A percentile compares a stretch with the other conserved stretches of the same genome.
phyloP scores from a whole-genome alignment of 2,329 filamentous ascomycete genomes.

The Penicillium sp. region DNA sequence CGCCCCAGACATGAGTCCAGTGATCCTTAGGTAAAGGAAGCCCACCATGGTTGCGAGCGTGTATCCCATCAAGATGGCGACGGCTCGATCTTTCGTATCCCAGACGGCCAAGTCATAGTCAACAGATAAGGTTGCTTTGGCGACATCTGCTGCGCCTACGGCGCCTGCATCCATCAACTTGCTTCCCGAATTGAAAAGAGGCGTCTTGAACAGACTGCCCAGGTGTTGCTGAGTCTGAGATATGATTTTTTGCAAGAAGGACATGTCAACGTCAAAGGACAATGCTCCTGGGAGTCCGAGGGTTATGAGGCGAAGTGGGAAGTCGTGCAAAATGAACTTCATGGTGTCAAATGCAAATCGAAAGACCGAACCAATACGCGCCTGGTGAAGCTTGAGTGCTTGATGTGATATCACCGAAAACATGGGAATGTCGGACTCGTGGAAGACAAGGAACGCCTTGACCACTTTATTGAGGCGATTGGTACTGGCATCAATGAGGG shows the following conservation, averaged over 20 bases:
- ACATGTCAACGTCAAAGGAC: conserved; percentile 17
- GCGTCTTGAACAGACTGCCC: conserved; percentile 19
- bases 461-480: conserved; percentile 39
- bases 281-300: conserved; percentile 25
- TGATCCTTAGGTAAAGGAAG: conserved; percentile 73
- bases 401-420: conserved; percentile 76
- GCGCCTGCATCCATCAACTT: conserved; percentile 29
- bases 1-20: conserved; percentile 63
- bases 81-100: conserved; percentile 64
- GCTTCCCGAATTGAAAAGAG: conserved; percentile 22
- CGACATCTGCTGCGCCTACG: conserved; percentile 17
- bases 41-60: conserved; percentile 70
- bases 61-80: conserved; percentile 81
- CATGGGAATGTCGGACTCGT: conserved; percentile 65
- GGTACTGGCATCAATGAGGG: conserved; percentile 43
- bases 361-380: conserved; percentile 47
- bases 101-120: conserved; percentile 65
- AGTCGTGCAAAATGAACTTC: conserved; percentile 43
- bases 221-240: conserved; percentile 21
- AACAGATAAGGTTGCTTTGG: conserved; percentile 31
- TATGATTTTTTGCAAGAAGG: conserved; percentile 17
- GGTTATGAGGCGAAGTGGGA: conserved; percentile 35
- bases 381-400: conserved; percentile 62
- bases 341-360: conserved; percentile 40
- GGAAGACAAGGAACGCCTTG: conserved; percentile 41